Base-by-base conservation (phyloP, 768 basidiomycete species). In the Trametes cingulata region DNA sequence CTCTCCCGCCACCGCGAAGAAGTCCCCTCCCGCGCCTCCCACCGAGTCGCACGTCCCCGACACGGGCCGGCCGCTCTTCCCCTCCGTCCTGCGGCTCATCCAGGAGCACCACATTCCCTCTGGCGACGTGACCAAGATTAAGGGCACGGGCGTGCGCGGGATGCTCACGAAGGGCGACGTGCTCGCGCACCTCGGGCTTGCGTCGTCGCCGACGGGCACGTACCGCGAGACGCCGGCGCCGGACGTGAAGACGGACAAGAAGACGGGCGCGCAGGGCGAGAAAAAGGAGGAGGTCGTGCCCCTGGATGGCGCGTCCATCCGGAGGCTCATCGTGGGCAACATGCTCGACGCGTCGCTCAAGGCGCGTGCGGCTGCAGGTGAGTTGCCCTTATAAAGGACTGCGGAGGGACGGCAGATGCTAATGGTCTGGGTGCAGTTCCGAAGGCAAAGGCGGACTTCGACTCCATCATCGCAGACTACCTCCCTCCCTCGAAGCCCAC, bases 111-210 rank as follows among this genome's bases (percentile, higher is more conserved):
- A 72, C 50, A 76, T 94, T 33, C 63, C 67, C 76, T 25, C 39
- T 19, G 61, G 14, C 6, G 80, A 87, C 62, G 75, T 83, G 22
- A 82, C 84, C 52, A 77, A 79, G 56, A 90, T 99, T 71, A 88
- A 87, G 63, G 95, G 91, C 6, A 96, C 94, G 2, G 96, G 96
- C 49, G 79, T 91, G 52, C 82, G 91, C 37, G 96, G 97, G 14
- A 95, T 95, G 89, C 73, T 98, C 61, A 98, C 95, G 48, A 98
- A 98, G 73, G 97, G 97, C 12, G 96, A 99, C 70, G 88, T 98
- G 1, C 81, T 99, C 27, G 77, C 92, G 2, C 87, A 85, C 74
- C 79, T 97, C 6, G 96, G 96, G 19, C 87, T 87, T 73, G 90
- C 94, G 19, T 87, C 87, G 12, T 79, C 81, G 36, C 91, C 93